A percentile compares a stretch with the other conserved stretches of the same genome.
Conservation (phyloP, 768 basidiomycete genomes). For the Tulasnella sp. region DNA sequence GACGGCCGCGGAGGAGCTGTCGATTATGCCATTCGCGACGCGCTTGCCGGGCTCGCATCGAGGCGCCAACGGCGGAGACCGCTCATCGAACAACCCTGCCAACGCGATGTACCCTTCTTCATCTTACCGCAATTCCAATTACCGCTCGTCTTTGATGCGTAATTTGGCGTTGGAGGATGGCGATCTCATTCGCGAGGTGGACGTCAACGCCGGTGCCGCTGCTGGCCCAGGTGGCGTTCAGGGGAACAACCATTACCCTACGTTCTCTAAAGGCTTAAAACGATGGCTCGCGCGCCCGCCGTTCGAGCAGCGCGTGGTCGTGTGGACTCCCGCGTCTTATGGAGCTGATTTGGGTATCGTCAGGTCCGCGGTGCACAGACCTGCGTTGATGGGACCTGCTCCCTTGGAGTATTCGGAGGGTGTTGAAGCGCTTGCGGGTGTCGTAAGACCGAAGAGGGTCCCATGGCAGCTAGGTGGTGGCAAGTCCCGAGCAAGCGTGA, state of each 20-base stretch:
- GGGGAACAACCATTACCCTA: not conserved
- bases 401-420: conserved; percentile 67
- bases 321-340: conserved; percentile 42
- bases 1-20: conserved; percentile 43
- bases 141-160: conserved; percentile 1
- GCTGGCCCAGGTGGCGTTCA: not conserved
- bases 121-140: not conserved
- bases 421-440: conserved; percentile 62
- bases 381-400: conserved; percentile 54
- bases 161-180: conserved; percentile 21
- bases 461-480: not conserved
- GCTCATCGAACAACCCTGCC: not conserved
- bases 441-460: conserved; percentile 38
- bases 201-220: conserved; percentile 1
- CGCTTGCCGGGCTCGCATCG: conserved; percentile 18
- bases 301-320: conserved; percentile 65
- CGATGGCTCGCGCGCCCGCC: conserved; percentile 71
- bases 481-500: not conserved
- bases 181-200: conserved; percentile 25
- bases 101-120: conserved; percentile 21
- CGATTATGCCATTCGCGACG: conserved; percentile 39
- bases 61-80: conserved; percentile 1
- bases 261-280: conserved; percentile 53
- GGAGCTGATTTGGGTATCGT: conserved; percentile 42
- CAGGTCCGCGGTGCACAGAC: conserved; percentile 46